Base-by-base conservation (phyloP, 2,329 filamentous ascomycete genomes). In the Geoglossum cookeanum region DNA sequence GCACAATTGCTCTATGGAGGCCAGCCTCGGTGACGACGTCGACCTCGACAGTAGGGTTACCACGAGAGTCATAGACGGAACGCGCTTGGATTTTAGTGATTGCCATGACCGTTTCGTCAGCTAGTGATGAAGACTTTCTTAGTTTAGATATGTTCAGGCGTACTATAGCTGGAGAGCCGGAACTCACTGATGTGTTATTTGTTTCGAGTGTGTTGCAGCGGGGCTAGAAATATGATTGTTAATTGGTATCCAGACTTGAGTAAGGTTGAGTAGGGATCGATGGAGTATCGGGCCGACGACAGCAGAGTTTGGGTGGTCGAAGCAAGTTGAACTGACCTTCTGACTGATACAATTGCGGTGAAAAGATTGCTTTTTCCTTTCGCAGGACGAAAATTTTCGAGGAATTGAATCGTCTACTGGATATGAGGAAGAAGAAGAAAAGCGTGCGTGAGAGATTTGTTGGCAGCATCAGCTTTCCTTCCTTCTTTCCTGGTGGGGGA, bases 21-120 rank as follows among this genome's bases (percentile, higher is more conserved):
- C 91, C 91, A 67, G 86, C 94, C 78, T 94, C 88, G 66, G 90
- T 96, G 75, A 94, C 85, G 67, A 96, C 82, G 72, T 96, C 91
- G 68, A 97, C 91, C 80, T 97, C 91, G 69, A 96, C 91, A 71
- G 92, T 98, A 69, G 92, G 92, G 84, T 98, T 98, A 72, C 81
- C 81, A 65, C 92, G 91, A 73, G 92, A 97, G 81, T 98, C 92
- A 82, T 91, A 98, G 78, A 98, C 89, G 69, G 85, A 90, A 71
- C 92, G 86, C 70, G 86, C 87, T 80, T 90, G 85, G 71, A 92
- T 80, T 79, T 90, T 91, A 73, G 83, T 82, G 74, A 92, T 87
- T 68, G 86, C 77, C 92, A 98, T 98, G 65, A 70, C 90, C 74
- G 13, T 53, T 33, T 66, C 58, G 49, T 48, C 42, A 42, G 61